Evolutionary conservation across 1,139 yeast genomes (phyloP).

Genomic region (Geotrichum siamense): DNA sequence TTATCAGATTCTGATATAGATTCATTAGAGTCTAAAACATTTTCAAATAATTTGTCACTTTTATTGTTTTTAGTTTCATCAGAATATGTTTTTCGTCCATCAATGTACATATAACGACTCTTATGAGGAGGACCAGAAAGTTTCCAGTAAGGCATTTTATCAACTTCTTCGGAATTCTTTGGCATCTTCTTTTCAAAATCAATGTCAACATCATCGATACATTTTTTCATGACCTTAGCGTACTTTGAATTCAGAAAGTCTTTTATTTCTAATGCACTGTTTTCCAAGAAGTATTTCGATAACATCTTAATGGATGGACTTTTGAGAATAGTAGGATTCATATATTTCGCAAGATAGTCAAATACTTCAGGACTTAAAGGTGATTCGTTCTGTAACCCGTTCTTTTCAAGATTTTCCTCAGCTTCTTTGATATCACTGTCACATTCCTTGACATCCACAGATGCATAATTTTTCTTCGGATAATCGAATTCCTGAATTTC

Average conservation of each 20-base stretch:
- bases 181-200: slow-evolving; percentile 62
- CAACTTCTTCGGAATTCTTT: slow-evolving; percentile 46
- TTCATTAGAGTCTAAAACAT: slow-evolving; percentile 15
- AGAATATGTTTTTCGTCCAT: slow-evolving; percentile 27
- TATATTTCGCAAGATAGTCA: slow-evolving; percentile 43
- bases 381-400: slow-evolving; percentile 11
- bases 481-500: slow-evolving; percentile 75
- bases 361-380: slow-evolving; percentile 36
- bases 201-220: slow-evolving; percentile 38
- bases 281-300: slow-evolving; percentile 49
- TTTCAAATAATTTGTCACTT: slow-evolving; percentile 10
- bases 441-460: neutral
- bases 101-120: slow-evolving; percentile 77
- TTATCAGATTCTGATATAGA: slow-evolving; percentile 24
- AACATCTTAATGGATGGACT: slow-evolving; percentile 40
- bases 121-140: slow-evolving; percentile 92
- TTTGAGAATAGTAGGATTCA: slow-evolving; percentile 52
- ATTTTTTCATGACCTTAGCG: slow-evolving; percentile 42
- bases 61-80: slow-evolving; percentile 7
- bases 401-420: slow-evolving; percentile 1
- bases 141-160: slow-evolving; percentile 61
- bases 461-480: slow-evolving; percentile 38
- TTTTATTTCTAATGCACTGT: slow-evolving; percentile 62
- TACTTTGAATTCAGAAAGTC: slow-evolving; percentile 55
- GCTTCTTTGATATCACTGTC: neutral